Evolutionary conservation across 1,284 basidiomycete genomes (phyloP), one percentile per base, ranked within the genome.

Genomic region (Mycocalia duriaeana): DNA sequence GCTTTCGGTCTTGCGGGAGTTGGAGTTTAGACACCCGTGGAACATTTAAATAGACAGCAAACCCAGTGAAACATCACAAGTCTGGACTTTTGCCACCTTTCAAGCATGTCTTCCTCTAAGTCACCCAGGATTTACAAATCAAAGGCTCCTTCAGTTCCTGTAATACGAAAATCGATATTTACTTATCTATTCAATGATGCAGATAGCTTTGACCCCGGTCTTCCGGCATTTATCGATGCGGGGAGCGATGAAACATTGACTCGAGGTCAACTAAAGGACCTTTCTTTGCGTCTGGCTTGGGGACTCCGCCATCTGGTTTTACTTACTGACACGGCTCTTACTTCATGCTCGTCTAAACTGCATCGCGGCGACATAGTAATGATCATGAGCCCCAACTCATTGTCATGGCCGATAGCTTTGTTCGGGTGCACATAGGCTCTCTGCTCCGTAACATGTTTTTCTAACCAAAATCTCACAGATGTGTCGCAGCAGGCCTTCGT

Each of bases 141-240:
- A 8, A 58, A 66, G 3, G 44, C 64, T 9, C 60, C 70, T n/a
- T 38, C 65, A 9, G 58, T 67, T 9, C 61, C 60, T 14, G 53
- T 74, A 25, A 54, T 57, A 38, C 48, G 62, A 28, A 56, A 63
- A 34, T 82, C 80, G 9, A 60, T 82, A 19, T 81, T 80, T 56
- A 75, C 79, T 3, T 70, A 76, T 52, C 62, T 83, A 19, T 72
- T 83, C 48, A 41, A 53, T 25, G 50, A 56, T 11, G 62, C 69
- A 3, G 51, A 55, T 19, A 19, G 11, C 9, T 55, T 62, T 35
- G 62, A 79, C 24, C 75, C 75, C 19, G 62, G 64, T 13, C 53
- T 64, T 2, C 72, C 75, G 5, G 85, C 85, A 0, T 88, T 81
- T 60, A 73, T 89, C 46, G 88, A 91, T 55, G 82, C 82, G 0